phyloP scores from a whole-genome alignment of 306 rosid genomes.

The Lathyrus oleraceus region DNA sequence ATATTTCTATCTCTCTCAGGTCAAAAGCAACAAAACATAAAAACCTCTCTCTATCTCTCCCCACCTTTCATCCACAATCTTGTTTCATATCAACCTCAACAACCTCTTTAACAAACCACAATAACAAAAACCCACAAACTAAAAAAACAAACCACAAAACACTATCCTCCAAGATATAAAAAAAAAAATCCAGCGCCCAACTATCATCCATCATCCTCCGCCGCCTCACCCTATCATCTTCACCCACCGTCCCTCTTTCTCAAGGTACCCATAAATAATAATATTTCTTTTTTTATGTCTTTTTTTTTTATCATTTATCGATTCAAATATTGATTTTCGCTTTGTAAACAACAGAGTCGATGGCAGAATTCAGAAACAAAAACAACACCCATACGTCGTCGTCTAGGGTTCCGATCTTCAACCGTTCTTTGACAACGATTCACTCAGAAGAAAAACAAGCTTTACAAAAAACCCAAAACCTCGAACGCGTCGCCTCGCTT shows the following conservation, averaged over 20 bases:
- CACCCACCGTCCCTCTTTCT: background rate
- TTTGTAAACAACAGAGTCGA: constrained; percentile 30
- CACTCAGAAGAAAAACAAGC: constrained; percentile 27
- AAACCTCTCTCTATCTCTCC: background rate
- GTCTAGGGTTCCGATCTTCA: constrained; percentile 54
- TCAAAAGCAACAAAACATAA: constrained; percentile 5
- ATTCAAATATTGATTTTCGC: background rate
- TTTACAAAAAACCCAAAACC: constrained; percentile 36
- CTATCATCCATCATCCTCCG: background rate
- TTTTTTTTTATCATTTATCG: background rate
- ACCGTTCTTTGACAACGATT: constrained; percentile 56
- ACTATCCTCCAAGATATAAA: background rate
- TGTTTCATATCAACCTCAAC: background rate
- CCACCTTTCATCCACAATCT: constrained; percentile 17
- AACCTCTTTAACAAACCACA: background rate
- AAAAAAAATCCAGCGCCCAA: constrained; percentile 4
- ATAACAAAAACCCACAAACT: constrained; percentile 23
- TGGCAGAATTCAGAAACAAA: constrained; percentile 41
- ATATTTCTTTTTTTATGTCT: too few relatives aligned
- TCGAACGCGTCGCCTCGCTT: constrained; percentile 61
- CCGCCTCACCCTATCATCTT: background rate
- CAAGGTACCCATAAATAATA: constrained; percentile 17
- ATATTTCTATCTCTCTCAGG: background rate
- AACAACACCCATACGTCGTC: constrained; percentile 30
- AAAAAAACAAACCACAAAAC: constrained; percentile 21